A percentile compares a stretch with the other conserved stretches of the same genome.
Evolutionary conservation across 2,329 filamentous ascomycete genomes (phyloP).

Genomic region (Sporothrix mexicana): DNA sequence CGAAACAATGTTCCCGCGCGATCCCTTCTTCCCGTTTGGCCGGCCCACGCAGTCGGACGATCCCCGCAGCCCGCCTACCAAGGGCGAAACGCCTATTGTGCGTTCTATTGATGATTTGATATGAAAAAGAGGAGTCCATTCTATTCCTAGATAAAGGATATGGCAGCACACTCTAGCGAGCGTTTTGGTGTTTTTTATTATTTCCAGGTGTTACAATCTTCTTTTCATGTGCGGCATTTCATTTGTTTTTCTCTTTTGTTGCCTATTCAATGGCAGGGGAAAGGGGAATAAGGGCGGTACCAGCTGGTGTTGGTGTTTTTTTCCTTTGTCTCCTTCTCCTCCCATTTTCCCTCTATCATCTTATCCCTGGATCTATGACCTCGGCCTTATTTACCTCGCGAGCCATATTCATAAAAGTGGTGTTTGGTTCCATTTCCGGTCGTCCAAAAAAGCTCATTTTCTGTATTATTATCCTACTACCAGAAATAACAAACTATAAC

Average conservation of each 20-base stretch:
- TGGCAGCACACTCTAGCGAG: constrained; percentile 15
- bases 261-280: background rate
- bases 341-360: background rate
- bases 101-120: constrained; percentile 79
- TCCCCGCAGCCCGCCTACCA: constrained; percentile 75
- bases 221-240: background rate
- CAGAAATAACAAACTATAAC: background rate
- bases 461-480: constrained; percentile 10
- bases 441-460: background rate
- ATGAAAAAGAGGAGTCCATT: constrained; percentile 48
- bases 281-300: background rate
- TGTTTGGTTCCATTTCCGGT: background rate
- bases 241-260: background rate
- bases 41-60: constrained; percentile 62
- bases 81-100: constrained; percentile 75
- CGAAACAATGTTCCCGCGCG: constrained; percentile 58
- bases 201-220: constrained; percentile 5
- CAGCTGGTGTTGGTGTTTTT: constrained; percentile 3
- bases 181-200: background rate
- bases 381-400: background rate
- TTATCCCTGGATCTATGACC: background rate
- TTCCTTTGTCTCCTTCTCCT: constrained; percentile 1
- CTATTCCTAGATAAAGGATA: background rate
- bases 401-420: background rate
- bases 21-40: constrained; percentile 59